Percentiles rank a stretch among this genome's conserved stretches.
Evolutionary conservation across 148 eudicot species (phyloP).

Genomic region (Camellia japonica): DNA sequence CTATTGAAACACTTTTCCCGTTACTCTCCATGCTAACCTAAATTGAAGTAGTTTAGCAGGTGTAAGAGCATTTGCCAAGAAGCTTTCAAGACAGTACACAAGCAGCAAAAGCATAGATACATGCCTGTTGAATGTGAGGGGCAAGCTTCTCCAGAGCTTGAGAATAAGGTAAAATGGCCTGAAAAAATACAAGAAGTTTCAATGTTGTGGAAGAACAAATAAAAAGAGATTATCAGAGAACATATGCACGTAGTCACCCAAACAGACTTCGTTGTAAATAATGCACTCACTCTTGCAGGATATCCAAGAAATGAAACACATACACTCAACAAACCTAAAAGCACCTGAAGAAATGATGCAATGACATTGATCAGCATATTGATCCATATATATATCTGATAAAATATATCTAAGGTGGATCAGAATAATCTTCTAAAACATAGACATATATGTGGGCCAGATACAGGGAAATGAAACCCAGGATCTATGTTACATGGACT

Average conservation of each 20-base stretch:
- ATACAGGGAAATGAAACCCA: neutral
- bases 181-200: conserved; percentile 14
- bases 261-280: neutral
- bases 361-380: neutral
- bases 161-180: conserved; percentile 93
- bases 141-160: conserved; percentile 94
- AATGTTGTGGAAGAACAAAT: neutral
- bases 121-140: conserved; percentile 96
- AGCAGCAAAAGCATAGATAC: neutral
- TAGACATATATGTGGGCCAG: neutral
- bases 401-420: neutral
- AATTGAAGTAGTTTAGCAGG: conserved; percentile 13
- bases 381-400: neutral
- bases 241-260: neutral
- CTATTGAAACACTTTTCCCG: conserved; percentile 92
- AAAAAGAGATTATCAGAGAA: neutral
- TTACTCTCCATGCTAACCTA: conserved; percentile 99
- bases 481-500: too few relatives aligned
- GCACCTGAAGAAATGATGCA: conserved; percentile 50
- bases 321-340: conserved; percentile 80
- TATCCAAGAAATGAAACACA: conserved; percentile 90
- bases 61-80: conserved; percentile 10
- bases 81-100: neutral
- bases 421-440: neutral
- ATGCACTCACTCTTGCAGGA: conserved; percentile 83